Evolutionary conservation across 257 asterid species (phyloP).

Genomic region (Gentiana dahurica): DNA sequence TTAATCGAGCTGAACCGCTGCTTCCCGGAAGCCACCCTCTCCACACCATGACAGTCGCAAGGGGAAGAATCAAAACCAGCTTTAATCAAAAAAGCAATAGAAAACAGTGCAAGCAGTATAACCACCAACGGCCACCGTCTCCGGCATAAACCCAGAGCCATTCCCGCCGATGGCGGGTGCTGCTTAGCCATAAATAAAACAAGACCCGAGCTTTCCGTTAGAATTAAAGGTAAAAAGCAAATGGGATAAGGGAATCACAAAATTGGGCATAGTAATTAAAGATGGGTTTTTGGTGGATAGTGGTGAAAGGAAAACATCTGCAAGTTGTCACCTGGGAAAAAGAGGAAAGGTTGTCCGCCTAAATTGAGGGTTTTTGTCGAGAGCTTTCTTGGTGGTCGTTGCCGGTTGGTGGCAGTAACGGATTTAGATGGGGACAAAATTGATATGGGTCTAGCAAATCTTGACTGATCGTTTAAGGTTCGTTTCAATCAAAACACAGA

Average conservation of each 20-base stretch:
- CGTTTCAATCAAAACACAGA: no score
- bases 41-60: constrained; percentile 17
- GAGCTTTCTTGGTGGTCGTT: background rate
- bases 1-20: constrained; percentile 8
- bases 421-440: no score
- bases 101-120: constrained; percentile 15
- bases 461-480: no score
- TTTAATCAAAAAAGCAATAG: constrained; percentile 21
- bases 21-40: constrained; percentile 9
- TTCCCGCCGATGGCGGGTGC: constrained; percentile 7
- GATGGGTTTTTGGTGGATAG: constrained; percentile 5
- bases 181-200: constrained; percentile 22
- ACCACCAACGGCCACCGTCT: constrained; percentile 22
- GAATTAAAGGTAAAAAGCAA: constrained; percentile 8
- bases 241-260: constrained; percentile 12
- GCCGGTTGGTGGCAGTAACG: background rate
- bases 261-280: constrained; percentile 13
- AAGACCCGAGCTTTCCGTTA: background rate
- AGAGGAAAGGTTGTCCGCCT: background rate
- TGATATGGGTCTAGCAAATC: no score
- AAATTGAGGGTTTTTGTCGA: constrained; percentile 4
- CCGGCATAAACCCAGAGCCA: constrained; percentile 16
- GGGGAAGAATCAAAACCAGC: constrained; percentile 15
- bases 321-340: constrained; percentile 11
- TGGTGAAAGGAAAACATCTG: constrained; percentile 20